Conservation (phyloP, 352 stramenopile genomes). For the Globisporangium nagaii region DNA sequence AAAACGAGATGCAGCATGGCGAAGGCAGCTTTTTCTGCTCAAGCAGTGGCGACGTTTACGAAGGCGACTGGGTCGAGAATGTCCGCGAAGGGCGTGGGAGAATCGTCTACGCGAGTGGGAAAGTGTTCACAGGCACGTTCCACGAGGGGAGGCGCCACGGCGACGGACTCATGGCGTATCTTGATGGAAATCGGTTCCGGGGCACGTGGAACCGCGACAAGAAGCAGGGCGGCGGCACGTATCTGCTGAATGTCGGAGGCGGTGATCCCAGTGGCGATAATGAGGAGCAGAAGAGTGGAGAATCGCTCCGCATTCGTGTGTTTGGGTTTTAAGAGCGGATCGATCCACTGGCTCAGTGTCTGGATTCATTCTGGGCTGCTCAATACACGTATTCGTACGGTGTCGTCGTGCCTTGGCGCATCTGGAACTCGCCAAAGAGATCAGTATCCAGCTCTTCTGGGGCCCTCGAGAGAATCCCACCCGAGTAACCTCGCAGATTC, state of each 20-base stretch:
- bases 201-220: constrained; percentile 87
- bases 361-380: neutral
- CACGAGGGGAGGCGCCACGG: constrained; percentile 71
- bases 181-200: constrained; percentile 75
- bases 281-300: neutral
- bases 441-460: constrained; percentile 41
- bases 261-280: neutral
- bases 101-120: constrained; percentile 73
- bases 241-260: constrained; percentile 32
- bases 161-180: constrained; percentile 71
- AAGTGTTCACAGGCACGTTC: constrained; percentile 85
- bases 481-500: constrained; percentile 39
- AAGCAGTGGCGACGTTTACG: constrained; percentile 45
- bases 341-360: neutral
- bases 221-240: constrained; percentile 79
- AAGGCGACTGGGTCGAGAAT: constrained; percentile 81
- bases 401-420: constrained; percentile 54
- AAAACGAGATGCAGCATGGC: constrained; percentile 76
- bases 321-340: constrained; percentile 28
- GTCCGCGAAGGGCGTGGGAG: constrained; percentile 72
- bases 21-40: constrained; percentile 59
- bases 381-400: constrained; percentile 70
- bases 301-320: constrained; percentile 26
- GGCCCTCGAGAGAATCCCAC: constrained; percentile 44
- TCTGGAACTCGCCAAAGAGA: constrained; percentile 59